phyloP scores from a whole-genome alignment of 306 rosid species.

The Echinosophora koreensis region DNA sequence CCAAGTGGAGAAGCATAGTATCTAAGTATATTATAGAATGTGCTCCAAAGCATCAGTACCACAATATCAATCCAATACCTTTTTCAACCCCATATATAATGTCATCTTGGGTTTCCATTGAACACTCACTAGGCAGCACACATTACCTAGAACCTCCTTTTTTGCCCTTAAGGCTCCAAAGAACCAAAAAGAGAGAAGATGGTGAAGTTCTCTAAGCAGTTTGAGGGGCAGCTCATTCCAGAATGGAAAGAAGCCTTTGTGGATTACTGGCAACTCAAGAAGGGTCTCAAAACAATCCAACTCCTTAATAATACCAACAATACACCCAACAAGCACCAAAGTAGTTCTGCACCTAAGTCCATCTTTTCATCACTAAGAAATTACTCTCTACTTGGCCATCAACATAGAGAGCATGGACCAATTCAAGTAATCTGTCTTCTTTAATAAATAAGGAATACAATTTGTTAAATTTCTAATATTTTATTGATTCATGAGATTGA shows the following conservation, averaged over 20 bases:
- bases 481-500: constrained; percentile 2
- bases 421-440: constrained; percentile 74
- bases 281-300: constrained; percentile 76
- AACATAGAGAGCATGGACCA: constrained; percentile 77
- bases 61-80: constrained; percentile 61
- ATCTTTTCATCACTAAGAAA: constrained; percentile 67
- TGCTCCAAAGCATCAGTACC: constrained; percentile 87
- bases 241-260: constrained; percentile 99
- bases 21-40: constrained; percentile 92
- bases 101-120: constrained; percentile 60
- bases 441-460: neutral
- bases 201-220: constrained; percentile 97
- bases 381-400: constrained; percentile 67
- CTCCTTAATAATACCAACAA: constrained; percentile 51
- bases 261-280: constrained; percentile 90
- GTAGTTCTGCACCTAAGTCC: constrained; percentile 52
- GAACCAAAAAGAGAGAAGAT: constrained; percentile 50
- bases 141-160: constrained; percentile 36
- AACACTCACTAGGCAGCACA: constrained; percentile 59
- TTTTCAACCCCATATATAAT: constrained; percentile 70
- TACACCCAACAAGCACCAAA: constrained; percentile 43
- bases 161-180: constrained; percentile 37
- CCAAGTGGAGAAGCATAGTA: constrained; percentile 86
- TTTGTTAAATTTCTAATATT: constrained; percentile 3
- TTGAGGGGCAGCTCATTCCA: constrained; percentile 90